Percentiles rank a stretch among this genome's conserved stretches.
Conservation (phyloP, 2,329 filamentous ascomycete genomes). For the Trichoderma sp. region DNA sequence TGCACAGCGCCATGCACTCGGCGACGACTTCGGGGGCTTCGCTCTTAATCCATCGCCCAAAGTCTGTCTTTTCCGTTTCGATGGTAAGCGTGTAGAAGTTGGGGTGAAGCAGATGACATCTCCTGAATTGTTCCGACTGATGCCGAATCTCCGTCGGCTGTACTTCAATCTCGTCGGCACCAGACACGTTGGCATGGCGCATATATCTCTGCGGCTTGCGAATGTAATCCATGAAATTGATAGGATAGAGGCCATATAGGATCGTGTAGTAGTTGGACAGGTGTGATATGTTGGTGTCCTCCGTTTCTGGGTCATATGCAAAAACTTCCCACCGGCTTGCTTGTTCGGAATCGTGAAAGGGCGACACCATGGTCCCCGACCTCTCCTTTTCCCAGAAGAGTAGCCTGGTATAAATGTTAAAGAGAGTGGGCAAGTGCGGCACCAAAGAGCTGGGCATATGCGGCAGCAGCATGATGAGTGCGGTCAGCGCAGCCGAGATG, state of each 20-base stretch:
- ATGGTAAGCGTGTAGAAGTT: conserved; percentile 79
- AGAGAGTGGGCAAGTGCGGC: conserved; percentile 66
- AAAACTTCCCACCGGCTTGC: conserved; percentile 59
- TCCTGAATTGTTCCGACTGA: conserved; percentile 70
- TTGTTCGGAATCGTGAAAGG: conserved; percentile 39
- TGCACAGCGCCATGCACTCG: conserved; percentile 70
- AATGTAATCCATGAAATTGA: conserved; percentile 85
- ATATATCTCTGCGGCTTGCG: conserved; percentile 77
- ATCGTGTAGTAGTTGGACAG: conserved; percentile 76
- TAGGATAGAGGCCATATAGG: conserved; percentile 76
- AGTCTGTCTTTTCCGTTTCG: conserved; percentile 74
- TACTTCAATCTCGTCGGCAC: conserved; percentile 71
- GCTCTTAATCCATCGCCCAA: conserved; percentile 73
- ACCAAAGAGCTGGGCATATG: conserved; percentile 73
- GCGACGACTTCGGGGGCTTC: conserved; percentile 77
- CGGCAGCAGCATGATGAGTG: conserved; percentile 76
- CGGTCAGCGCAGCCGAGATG: conserved; percentile 70
- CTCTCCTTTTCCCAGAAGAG: conserved; percentile 71
- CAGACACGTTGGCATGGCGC: conserved; percentile 66
- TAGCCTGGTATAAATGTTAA: conserved; percentile 76
- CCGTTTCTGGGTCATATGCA: conserved; percentile 57
- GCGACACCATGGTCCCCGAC: conserved; percentile 37
- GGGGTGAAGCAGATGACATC: conserved; percentile 72
- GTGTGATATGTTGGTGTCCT: conserved; percentile 62
- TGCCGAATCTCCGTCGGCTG: conserved; percentile 74